These are phyloP conservation scores for Candida palmyrensis DNA, from an alignment of 805 yeast genomes.

Conservation along the genomic window DNA sequence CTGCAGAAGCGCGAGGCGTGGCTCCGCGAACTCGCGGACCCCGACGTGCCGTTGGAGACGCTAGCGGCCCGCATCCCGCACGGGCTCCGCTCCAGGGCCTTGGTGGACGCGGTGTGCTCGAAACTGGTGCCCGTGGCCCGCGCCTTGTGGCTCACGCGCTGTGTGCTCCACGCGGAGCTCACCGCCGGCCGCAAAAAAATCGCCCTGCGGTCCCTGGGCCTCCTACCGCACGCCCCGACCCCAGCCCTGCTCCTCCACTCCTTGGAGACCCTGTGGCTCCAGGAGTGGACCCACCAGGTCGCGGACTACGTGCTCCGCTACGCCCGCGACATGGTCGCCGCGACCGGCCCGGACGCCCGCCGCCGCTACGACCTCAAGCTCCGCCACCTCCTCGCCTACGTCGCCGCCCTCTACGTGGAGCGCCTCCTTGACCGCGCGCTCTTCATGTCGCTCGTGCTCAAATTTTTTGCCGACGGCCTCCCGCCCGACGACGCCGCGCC, in stretches of 20 bases:
- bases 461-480: slow-evolving; percentile 19
- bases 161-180: slow-evolving; percentile 78
- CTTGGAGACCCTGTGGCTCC: slow-evolving; percentile 60
- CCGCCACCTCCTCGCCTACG: slow-evolving; percentile 54
- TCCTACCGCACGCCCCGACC: slow-evolving; percentile 1
- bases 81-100: slow-evolving; percentile 69
- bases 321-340: slow-evolving; percentile 33
- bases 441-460: slow-evolving; percentile 61
- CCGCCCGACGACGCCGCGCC: neutral
- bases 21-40: slow-evolving; percentile 75
- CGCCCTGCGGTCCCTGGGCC: slow-evolving; percentile 4
- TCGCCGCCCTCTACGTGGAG: slow-evolving; percentile 65
- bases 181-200: slow-evolving; percentile 26
- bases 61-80: slow-evolving; percentile 83
- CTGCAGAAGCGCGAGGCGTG: slow-evolving; percentile 82
- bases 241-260: slow-evolving; percentile 8
- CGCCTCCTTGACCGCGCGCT: slow-evolving; percentile 56
- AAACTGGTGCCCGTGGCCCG: slow-evolving; percentile 71
- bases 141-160: slow-evolving; percentile 87
- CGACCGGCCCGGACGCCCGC: slow-evolving; percentile 24
- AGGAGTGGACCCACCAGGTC: slow-evolving; percentile 89
- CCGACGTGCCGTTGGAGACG: slow-evolving; percentile 57
- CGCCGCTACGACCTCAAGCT: slow-evolving; percentile 46
- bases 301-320: slow-evolving; percentile 52
- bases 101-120: slow-evolving; percentile 67